Evolutionary conservation across 202 grass and related monocot species (phyloP).

Genomic region (Schoenoplectus triqueter): DNA sequence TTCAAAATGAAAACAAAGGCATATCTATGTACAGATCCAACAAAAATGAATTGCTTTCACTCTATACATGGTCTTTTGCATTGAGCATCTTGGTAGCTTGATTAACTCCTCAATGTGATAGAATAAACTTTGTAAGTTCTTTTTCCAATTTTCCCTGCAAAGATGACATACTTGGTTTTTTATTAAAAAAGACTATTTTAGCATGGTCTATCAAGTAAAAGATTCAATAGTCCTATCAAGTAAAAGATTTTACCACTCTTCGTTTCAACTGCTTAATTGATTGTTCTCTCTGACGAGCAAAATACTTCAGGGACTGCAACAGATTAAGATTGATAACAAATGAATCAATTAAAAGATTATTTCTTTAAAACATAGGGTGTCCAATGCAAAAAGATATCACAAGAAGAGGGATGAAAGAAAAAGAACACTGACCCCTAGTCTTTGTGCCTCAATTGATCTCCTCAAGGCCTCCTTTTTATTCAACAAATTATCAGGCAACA

Average conservation of each 20-base stretch:
- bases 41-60: not conserved
- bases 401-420: constrained; percentile 3
- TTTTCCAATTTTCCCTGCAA: constrained; percentile 44
- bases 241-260: constrained; percentile 51
- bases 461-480: constrained; percentile 76
- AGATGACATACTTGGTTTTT: constrained; percentile 19
- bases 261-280: constrained; percentile 62
- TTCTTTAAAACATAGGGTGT: not conserved
- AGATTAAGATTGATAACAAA: constrained; percentile 31
- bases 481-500: constrained; percentile 58
- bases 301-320: constrained; percentile 79
- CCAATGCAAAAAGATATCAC: constrained; percentile 2
- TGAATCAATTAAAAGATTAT: constrained; percentile 7
- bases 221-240: not conserved
- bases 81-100: not conserved
- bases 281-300: constrained; percentile 54
- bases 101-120: not conserved
- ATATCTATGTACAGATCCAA: constrained; percentile 16
- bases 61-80: not conserved
- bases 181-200: not conserved
- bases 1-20: not conserved
- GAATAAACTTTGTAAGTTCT: not conserved
- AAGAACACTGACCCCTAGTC: constrained; percentile 61
- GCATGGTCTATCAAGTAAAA: not conserved
- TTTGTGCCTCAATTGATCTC: constrained; percentile 82